phyloP scores from a whole-genome alignment of 768 basidiomycete genomes.

The Mycena leptocephala region DNA sequence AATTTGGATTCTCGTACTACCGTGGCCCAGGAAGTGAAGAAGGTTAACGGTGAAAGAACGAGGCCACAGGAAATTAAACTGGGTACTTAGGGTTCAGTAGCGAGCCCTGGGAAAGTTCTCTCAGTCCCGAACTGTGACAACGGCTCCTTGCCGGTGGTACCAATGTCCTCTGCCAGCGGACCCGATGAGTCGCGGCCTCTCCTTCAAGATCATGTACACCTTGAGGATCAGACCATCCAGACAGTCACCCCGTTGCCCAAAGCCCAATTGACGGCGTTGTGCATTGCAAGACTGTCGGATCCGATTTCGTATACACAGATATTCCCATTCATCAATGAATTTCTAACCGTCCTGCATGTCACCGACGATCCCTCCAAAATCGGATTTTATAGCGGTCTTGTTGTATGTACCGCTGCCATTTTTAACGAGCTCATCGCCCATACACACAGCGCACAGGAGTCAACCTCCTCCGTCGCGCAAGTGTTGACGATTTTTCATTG shows the following conservation, averaged over 20 bases:
- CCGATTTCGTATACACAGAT: constrained; percentile 77
- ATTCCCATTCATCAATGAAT: constrained; percentile 79
- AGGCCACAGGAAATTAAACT: too few species aligned
- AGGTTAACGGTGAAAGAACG: too few species aligned
- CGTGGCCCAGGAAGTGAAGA: too few species aligned
- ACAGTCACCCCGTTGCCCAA: constrained; percentile 57
- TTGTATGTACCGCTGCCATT: constrained; percentile 57
- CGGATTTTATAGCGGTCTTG: constrained; percentile 78
- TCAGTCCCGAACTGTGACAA: too few species aligned
- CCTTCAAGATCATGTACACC: not conserved
- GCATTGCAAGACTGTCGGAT: constrained; percentile 69
- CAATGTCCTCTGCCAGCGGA: not conserved
- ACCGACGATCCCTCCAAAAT: constrained; percentile 70
- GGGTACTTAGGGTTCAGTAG: too few species aligned
- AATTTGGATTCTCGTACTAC: not conserved
- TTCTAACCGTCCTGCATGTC: constrained; percentile 70
- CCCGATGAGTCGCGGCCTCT: not conserved
- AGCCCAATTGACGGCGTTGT: constrained; percentile 68
- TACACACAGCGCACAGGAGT: too few species aligned
- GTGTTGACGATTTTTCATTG: constrained; percentile 73
- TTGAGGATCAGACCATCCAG: not conserved
- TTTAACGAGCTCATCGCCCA: not conserved
- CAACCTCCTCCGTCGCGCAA: constrained; percentile 72
- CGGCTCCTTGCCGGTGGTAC: not conserved
- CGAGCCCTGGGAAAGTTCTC: too few species aligned